These are phyloP conservation scores for Cyclotella cryptica DNA, from an alignment of 108 stramenopile species.

Conservation along the genomic window DNA sequence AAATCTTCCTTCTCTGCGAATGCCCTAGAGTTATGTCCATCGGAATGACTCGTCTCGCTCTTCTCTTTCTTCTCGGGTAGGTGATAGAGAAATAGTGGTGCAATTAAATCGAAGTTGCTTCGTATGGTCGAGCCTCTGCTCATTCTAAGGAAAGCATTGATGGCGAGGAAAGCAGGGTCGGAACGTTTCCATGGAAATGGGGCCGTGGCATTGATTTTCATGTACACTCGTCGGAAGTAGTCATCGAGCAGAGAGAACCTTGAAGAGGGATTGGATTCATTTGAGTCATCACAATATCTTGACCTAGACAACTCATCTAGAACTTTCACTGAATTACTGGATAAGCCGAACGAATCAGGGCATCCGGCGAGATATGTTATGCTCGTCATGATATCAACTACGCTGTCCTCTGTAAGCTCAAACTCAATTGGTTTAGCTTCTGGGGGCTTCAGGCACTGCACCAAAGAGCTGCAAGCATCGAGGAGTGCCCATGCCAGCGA, in stretches of 20 bases:
- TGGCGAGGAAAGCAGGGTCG: conserved; percentile 33
- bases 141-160: conserved; percentile 31
- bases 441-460: conserved; percentile 12
- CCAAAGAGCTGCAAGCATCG: conserved; percentile 36
- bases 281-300: background rate
- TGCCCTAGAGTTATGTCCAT: background rate
- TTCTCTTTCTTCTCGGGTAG: conserved; percentile 20
- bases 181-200: conserved; percentile 50
- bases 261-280: background rate
- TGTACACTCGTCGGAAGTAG: conserved; percentile 32
- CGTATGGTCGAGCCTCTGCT: conserved; percentile 36
- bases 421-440: conserved; percentile 11
- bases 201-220: conserved; percentile 16
- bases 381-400: conserved; percentile 26
- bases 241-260: conserved; percentile 26
- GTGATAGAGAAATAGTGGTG: conserved; percentile 45
- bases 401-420: conserved; percentile 12
- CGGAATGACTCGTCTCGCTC: background rate
- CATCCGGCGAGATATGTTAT: conserved; percentile 44
- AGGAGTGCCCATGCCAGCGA: conserved; percentile 44
- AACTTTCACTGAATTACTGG: conserved; percentile 16
- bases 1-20: conserved; percentile 11
- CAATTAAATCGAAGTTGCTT: conserved; percentile 42
- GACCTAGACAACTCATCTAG: conserved; percentile 29
- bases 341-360: conserved; percentile 22